Evolutionary conservation across 2,329 filamentous ascomycete species (phyloP).

Genomic region (Colletotrichum noveboracense): DNA sequence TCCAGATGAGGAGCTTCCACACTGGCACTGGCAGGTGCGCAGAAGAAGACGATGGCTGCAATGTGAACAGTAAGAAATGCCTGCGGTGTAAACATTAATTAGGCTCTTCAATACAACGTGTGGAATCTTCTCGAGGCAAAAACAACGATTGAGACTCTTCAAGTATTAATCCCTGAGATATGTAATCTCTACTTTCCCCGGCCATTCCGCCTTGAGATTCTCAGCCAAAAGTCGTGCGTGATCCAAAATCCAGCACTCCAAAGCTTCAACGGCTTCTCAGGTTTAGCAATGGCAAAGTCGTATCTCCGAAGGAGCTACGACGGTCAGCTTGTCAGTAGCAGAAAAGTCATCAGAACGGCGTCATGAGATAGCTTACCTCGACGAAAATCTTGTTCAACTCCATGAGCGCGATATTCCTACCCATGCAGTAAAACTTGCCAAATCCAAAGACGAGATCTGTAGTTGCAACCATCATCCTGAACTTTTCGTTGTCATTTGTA

Average conservation of each 20-base stretch:
- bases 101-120: neutral
- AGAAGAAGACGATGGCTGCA: neutral
- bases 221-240: conserved; percentile 27
- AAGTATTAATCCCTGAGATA: neutral
- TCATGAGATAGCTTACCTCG: conserved; percentile 40
- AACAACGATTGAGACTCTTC: neutral
- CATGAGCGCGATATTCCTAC: conserved; percentile 47
- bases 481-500: conserved; percentile 33
- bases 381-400: conserved; percentile 49
- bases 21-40: neutral
- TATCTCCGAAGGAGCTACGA: conserved; percentile 25
- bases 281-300: conserved; percentile 24
- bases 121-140: neutral
- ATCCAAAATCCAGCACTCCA: conserved; percentile 26
- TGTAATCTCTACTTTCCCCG: neutral
- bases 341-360: neutral
- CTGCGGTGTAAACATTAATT: neutral
- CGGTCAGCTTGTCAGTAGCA: neutral
- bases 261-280: conserved; percentile 22
- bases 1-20: neutral
- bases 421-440: conserved; percentile 48
- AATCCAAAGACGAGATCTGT: conserved; percentile 48
- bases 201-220: conserved; percentile 8
- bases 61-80: neutral
- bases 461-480: conserved; percentile 38